Conservation (phyloP, 2,329 filamentous ascomycete genomes). For the Zymoseptoria passerinii region DNA sequence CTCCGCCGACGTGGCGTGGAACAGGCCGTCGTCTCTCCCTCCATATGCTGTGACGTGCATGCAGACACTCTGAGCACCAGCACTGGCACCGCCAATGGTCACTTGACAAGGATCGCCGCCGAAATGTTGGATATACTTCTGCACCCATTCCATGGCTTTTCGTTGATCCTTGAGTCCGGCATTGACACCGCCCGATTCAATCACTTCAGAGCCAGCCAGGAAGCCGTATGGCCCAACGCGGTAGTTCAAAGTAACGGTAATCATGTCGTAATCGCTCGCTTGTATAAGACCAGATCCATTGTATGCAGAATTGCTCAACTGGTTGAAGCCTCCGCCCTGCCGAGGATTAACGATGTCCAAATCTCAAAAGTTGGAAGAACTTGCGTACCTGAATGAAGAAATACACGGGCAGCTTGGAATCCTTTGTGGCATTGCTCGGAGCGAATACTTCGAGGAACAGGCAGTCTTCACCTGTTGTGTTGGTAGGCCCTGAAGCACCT, state of each 20-base stretch:
- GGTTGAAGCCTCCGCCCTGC: slow-evolving; percentile 41
- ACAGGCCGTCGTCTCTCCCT: slow-evolving; percentile 41
- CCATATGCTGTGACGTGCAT: slow-evolving; percentile 53
- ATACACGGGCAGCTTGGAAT: slow-evolving; percentile 55
- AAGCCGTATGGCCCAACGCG: slow-evolving; percentile 69
- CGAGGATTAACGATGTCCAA: background rate
- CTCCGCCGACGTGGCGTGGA: slow-evolving; percentile 47
- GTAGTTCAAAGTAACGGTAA: slow-evolving; percentile 69
- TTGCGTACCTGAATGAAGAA: slow-evolving; percentile 46
- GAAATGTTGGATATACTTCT: slow-evolving; percentile 57
- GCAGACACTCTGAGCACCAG: slow-evolving; percentile 58
- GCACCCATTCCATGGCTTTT: slow-evolving; percentile 61
- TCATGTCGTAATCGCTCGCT: slow-evolving; percentile 51
- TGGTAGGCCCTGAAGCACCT: slow-evolving; percentile 20
- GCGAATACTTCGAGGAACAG: slow-evolving; percentile 59
- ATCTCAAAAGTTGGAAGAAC: slow-evolving; percentile 37
- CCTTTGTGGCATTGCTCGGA: slow-evolving; percentile 43
- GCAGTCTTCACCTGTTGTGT: slow-evolving; percentile 51
- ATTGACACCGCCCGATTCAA: slow-evolving; percentile 49
- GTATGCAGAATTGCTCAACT: slow-evolving; percentile 43
- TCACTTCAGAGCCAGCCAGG: slow-evolving; percentile 51
- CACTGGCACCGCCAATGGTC: slow-evolving; percentile 59
- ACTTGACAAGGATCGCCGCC: slow-evolving; percentile 62
- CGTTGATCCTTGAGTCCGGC: slow-evolving; percentile 63
- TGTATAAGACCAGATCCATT: slow-evolving; percentile 55